A percentile compares a stretch with the other conserved stretches of the same genome.
phyloP scores from a whole-genome alignment of 768 basidiomycete genomes.

The Kwoniella shandongensis region DNA sequence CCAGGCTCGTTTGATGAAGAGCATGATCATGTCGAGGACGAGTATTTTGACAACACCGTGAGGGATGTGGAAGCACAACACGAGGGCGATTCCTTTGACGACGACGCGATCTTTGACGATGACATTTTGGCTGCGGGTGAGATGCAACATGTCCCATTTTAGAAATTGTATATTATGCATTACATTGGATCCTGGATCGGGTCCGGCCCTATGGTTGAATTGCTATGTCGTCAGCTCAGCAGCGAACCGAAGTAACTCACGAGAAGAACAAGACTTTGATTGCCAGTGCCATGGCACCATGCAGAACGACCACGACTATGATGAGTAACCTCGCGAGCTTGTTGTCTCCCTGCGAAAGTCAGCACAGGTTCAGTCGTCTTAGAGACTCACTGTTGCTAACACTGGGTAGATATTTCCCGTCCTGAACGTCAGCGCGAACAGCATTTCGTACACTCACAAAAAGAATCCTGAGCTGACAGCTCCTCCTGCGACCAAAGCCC shows the following conservation, averaged over 20 bases:
- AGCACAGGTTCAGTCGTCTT: not conserved
- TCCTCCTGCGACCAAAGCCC: constrained; percentile 71
- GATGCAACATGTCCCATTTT: constrained; percentile 62
- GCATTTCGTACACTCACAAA: constrained; percentile 58
- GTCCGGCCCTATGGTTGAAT: constrained; percentile 37
- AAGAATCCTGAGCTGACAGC: constrained; percentile 84
- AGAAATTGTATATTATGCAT: constrained; percentile 12
- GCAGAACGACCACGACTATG: constrained; percentile 69
- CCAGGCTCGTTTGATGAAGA: constrained; percentile 68
- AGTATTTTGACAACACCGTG: constrained; percentile 58
- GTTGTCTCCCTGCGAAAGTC: constrained; percentile 68
- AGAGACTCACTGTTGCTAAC: constrained; percentile 68
- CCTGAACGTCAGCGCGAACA: constrained; percentile 15
- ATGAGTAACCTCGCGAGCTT: constrained; percentile 79
- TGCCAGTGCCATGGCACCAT: constrained; percentile 74
- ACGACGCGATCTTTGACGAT: constrained; percentile 70
- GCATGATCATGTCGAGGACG: constrained; percentile 4
- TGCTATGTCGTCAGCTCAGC: constrained; percentile 12
- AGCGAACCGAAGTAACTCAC: constrained; percentile 24
- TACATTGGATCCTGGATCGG: constrained; percentile 31
- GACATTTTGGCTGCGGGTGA: constrained; percentile 76
- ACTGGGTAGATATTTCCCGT: constrained; percentile 74
- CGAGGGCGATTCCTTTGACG: constrained; percentile 55
- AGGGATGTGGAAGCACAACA: constrained; percentile 38
- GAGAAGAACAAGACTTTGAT: constrained; percentile 78